A percentile compares a stretch with the other conserved stretches of the same genome.
Conservation (phyloP, 139 green algal species). For the Pleodorina starrii region DNA sequence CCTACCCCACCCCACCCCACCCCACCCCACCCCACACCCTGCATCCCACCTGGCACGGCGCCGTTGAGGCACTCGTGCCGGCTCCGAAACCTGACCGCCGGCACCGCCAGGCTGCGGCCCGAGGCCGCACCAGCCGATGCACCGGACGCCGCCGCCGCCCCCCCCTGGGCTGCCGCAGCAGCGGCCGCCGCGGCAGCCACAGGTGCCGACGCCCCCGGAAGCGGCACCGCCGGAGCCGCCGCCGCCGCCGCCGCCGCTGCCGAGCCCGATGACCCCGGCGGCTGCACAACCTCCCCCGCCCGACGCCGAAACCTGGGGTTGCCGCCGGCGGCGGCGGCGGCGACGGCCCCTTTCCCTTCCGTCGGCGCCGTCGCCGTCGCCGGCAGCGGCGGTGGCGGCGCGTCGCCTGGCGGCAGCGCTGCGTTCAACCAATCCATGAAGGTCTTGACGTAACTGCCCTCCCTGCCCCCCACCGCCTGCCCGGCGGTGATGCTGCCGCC, state of each 20-base stretch:
- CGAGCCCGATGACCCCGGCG: background rate
- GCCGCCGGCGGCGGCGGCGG: no score
- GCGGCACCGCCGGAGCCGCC: no score
- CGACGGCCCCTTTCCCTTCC: background rate
- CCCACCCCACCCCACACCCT: no score
- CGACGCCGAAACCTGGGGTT: no score
- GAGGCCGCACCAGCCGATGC: background rate
- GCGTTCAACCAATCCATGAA: conserved; percentile 29
- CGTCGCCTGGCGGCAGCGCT: background rate
- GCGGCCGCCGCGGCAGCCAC: no score
- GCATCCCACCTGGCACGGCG: background rate
- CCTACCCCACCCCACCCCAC: no score
- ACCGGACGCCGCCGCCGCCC: background rate
- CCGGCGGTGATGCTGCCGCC: conserved; percentile 39
- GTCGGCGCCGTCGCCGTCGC: background rate
- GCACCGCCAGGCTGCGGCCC: background rate
- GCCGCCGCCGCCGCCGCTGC: no score
- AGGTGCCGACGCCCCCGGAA: background rate
- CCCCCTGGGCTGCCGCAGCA: background rate
- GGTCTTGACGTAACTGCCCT: background rate
- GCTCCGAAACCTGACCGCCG: background rate
- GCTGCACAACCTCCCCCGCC: no score
- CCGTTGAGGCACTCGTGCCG: background rate
- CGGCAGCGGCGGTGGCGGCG: background rate
- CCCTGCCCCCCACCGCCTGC: conserved; percentile 1